A percentile compares a stretch with the other conserved stretches of the same genome.
Evolutionary conservation across 345 rosid genomes (phyloP).

Genomic region (Bretschneidera sinensis): DNA sequence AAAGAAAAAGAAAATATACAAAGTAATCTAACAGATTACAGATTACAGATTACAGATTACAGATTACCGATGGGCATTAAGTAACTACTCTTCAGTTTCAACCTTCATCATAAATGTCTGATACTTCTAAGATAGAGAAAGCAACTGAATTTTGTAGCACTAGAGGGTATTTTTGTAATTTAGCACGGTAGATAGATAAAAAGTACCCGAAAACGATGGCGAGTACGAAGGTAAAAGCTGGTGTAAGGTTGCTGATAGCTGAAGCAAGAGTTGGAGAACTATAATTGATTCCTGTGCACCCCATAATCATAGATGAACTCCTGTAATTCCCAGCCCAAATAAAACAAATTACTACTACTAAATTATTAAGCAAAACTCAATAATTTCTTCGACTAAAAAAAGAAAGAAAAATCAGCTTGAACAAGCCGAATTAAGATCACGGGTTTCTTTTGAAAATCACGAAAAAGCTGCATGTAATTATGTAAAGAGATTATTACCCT

Average conservation of each 20-base stretch:
- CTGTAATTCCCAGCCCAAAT: constrained; percentile 30
- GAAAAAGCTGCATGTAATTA: no score
- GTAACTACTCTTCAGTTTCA: background rate
- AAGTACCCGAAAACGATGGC: constrained; percentile 72
- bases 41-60: no score
- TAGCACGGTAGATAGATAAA: background rate
- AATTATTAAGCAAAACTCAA: no score
- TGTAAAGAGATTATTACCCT: constrained; percentile 63
- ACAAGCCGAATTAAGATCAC: background rate
- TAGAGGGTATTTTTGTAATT: constrained; percentile 19
- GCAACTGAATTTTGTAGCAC: background rate
- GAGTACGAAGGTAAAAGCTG: constrained; percentile 90
- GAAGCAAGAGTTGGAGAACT: constrained; percentile 94
- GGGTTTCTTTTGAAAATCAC: background rate
- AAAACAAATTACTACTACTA: no score
- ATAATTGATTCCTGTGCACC: constrained; percentile 73
- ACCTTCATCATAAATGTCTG: no score
- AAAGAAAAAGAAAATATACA: no score
- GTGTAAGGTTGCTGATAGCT: constrained; percentile 92
- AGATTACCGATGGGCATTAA: no score
- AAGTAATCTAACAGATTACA: no score
- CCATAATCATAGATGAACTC: constrained; percentile 74
- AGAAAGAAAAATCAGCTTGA: no score
- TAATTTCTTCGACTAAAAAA: no score
- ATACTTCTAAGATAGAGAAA: no score